Evolutionary conservation across 1,139 yeast species (phyloP).

Genomic region (Meyerozyma carpophila): DNA sequence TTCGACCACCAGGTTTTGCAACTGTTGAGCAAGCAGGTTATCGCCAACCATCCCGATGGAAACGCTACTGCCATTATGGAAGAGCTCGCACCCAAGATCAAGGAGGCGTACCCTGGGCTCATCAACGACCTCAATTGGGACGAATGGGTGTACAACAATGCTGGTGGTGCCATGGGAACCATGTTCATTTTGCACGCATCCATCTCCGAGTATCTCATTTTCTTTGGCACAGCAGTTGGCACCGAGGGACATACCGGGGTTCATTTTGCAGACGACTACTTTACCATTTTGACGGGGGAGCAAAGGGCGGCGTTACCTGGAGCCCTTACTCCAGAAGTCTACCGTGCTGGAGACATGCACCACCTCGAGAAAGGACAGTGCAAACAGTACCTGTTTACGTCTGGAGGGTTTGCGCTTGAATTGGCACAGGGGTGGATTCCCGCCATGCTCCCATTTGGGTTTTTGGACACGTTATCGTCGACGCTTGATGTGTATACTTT

Average conservation of each 20-base stretch:
- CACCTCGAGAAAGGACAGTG: constrained; percentile 66
- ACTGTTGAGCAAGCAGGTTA: constrained; percentile 43
- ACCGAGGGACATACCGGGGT: constrained; percentile 96
- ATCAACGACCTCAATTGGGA: constrained; percentile 67
- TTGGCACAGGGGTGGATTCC: constrained; percentile 99
- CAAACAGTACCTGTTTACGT: constrained; percentile 83
- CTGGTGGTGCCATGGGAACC: constrained; percentile 99
- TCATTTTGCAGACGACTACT: constrained; percentile 95
- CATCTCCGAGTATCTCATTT: constrained; percentile 83
- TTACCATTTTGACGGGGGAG: constrained; percentile 78
- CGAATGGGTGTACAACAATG: constrained; percentile 95
- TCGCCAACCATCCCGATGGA: constrained; percentile 50
- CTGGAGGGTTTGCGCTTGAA: constrained; percentile 82
- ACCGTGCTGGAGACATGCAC: constrained; percentile 78
- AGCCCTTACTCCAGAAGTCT: constrained; percentile 57
- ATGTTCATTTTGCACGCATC: constrained; percentile 96
- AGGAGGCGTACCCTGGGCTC: constrained; percentile 54
- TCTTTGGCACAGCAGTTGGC: constrained; percentile 78
- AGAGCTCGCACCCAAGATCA: constrained; percentile 55
- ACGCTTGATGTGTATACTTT: constrained; percentile 76
- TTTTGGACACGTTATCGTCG: constrained; percentile 71
- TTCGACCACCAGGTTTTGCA: constrained; percentile 50
- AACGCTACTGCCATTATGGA: constrained; percentile 58
- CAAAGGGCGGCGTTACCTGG: constrained; percentile 69
- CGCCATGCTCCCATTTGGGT: constrained; percentile 94